Evolutionary conservation across 805 yeast genomes (phyloP), one percentile per base, ranked within the genome.

Genomic region (Yarrowia deformans): DNA sequence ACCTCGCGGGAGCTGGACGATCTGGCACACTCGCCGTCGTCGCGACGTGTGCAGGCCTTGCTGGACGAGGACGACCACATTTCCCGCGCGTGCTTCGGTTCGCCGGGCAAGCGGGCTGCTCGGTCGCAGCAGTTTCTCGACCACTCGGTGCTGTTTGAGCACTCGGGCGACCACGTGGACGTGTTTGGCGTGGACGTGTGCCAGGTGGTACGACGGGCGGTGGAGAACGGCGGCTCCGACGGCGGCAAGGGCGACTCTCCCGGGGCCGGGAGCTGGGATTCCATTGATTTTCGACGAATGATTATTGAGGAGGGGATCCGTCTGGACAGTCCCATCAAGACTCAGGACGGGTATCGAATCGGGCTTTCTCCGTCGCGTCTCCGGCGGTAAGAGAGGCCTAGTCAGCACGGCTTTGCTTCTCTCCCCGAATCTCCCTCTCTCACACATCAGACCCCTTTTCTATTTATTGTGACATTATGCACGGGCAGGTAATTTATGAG

Each of bases 151-250:
- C 71, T 74, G 52, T 64, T 40, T 35, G 48, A 64, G 48, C 60
- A 64, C 60, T 18, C 68, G 13, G 46, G 42, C 32, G 68, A 64
- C 40, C 60, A 50, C 19, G 60, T 49, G 16, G 68, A 86, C 74
- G 81, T 85, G 48, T 85, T 85, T 76, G 89, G 89, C 10, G 87
- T 86, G 60, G 89, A 86, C 74, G 79, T 85, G 42, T 83, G 84
- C 71, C 80, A 84, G 49, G 84, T 83, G 32, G 81, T 83, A 6
- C 77, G 80, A 69, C 75, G 85, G n/a, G 86, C 84, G 8, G 81
- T 80, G 46, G 82, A 78, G 60, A 64, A 50, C 39, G 50, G 55
- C 18, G 67, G 45, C 19, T 1, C 34, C 10, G 67, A 61, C 23
- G 67, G 55, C 4, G 55, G 37, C 48, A 48, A 61, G 48, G 32